Evolutionary conservation across 2,329 filamentous ascomycete species (phyloP), one percentile per base, ranked within the genome.

Genomic region (Dactylonectria estremocensis): DNA sequence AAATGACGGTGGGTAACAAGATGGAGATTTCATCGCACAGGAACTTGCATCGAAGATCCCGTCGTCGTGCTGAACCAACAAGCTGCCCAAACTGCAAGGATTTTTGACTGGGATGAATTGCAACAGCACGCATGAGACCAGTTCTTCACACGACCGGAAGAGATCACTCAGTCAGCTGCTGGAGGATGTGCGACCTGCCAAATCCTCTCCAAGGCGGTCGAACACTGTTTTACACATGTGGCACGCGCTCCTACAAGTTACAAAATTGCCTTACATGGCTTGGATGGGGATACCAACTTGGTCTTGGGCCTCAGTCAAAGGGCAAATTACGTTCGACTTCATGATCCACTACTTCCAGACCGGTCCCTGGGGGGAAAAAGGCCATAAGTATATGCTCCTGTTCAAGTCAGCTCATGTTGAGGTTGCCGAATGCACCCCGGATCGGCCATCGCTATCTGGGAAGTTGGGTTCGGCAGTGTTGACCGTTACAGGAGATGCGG

Each of bases 81-180:
- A 31, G 53, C 3, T 64, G 61, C 9, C 45, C 61, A n/a, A 50
- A 50, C 7, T 63, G 61, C 33, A 46, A 55, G 3, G 61, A 63
- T 28, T 63, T 63, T 63, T 37, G 53, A 49, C 53, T 63, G 61
- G 61, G 53, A 59, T 10, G 43, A 59, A 22, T 54, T 64, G 9
- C 61, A 64, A 4, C n/a, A 24, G 2, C 56, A 35, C 6, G 16
- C 33, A 3, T 64, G 56, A 11, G 61, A 58, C 24, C 28, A 20
- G 3, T 58, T 64, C 45, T 59, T 49, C 28, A 43, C 53, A 13
- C 33, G 54, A 5, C 53, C 61, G 0, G 45, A 35, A 22, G 54
- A 57, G 31, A 24, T 64, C 16, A 43, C 43, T 24, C 61, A 33
- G 2, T 43, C 61, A 13, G 53, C 53, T 14, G 37, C 53, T 1